These are phyloP conservation scores for Monilinia fructicola DNA, from an alignment of 2,329 filamentous ascomycete species.

Conservation along the genomic window DNA sequence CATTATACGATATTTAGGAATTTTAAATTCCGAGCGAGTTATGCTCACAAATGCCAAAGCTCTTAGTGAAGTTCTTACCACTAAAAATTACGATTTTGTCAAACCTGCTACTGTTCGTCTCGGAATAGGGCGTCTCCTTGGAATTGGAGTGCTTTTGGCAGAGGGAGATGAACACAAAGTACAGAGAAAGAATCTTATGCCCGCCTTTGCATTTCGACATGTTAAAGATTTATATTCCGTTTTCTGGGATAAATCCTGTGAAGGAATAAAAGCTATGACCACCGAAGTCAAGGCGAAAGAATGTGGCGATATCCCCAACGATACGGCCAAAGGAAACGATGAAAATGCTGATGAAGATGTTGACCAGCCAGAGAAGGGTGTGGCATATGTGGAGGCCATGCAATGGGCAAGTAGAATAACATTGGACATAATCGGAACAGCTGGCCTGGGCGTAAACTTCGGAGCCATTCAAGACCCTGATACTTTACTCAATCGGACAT, in stretches of 20 bases:
- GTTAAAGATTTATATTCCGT: constrained; percentile 80
- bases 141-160: constrained; percentile 71
- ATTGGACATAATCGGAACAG: constrained; percentile 72
- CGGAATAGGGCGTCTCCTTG: constrained; percentile 63
- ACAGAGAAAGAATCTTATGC: constrained; percentile 75
- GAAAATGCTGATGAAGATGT: background rate
- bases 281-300: constrained; percentile 45
- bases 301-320: constrained; percentile 42
- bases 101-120: constrained; percentile 58
- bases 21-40: constrained; percentile 64
- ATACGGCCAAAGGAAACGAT: constrained; percentile 18
- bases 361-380: constrained; percentile 30
- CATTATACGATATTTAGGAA: constrained; percentile 63
- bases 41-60: constrained; percentile 61
- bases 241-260: constrained; percentile 76
- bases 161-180: constrained; percentile 90
- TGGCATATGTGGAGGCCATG: constrained; percentile 55
- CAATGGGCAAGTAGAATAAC: constrained; percentile 67
- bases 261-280: constrained; percentile 64
- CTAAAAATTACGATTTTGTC: constrained; percentile 67
- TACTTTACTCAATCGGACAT: constrained; percentile 58
- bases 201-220: constrained; percentile 82
- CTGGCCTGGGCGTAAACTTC: constrained; percentile 72
- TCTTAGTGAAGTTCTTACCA: constrained; percentile 67
- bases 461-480: constrained; percentile 60